phyloP scores from a whole-genome alignment of 2,329 filamentous ascomycete species.

The Lithohypha guttulata region DNA sequence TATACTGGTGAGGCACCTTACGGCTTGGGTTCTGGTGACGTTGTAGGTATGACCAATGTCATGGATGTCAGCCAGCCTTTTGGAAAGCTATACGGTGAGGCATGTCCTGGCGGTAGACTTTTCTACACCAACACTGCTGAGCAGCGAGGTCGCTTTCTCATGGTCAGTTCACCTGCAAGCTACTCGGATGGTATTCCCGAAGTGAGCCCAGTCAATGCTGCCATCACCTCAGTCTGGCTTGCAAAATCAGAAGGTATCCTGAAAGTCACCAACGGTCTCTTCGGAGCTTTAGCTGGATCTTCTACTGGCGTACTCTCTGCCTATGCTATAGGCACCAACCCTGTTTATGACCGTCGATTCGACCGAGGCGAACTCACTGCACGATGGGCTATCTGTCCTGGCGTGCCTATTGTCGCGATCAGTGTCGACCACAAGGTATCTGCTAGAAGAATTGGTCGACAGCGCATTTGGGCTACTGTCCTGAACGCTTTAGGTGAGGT shows the following conservation, averaged over 20 bases:
- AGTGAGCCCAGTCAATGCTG: constrained; percentile 58
- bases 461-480: constrained; percentile 80
- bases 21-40: constrained; percentile 65
- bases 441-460: constrained; percentile 54
- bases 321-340: constrained; percentile 60
- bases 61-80: constrained; percentile 85
- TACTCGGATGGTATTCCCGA: constrained; percentile 58
- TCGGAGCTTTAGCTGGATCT: constrained; percentile 75
- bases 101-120: constrained; percentile 67
- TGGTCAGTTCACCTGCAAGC: constrained; percentile 50
- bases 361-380: constrained; percentile 69
- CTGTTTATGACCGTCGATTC: constrained; percentile 50
- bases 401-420: constrained; percentile 79
- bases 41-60: constrained; percentile 66
- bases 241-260: constrained; percentile 69
- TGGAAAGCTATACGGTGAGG: constrained; percentile 76
- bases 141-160: constrained; percentile 64
- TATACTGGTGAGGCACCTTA: constrained; percentile 64
- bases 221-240: constrained; percentile 75
- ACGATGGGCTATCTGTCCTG: constrained; percentile 82
- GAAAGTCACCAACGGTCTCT: constrained; percentile 59
- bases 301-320: constrained; percentile 72
- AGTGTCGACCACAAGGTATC: constrained; percentile 76
- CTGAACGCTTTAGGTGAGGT: constrained; percentile 88
- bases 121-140: constrained; percentile 69